Evolutionary conservation across 208 protist genomes (phyloP).

Genomic region (Balamuthia mandrillaris): DNA sequence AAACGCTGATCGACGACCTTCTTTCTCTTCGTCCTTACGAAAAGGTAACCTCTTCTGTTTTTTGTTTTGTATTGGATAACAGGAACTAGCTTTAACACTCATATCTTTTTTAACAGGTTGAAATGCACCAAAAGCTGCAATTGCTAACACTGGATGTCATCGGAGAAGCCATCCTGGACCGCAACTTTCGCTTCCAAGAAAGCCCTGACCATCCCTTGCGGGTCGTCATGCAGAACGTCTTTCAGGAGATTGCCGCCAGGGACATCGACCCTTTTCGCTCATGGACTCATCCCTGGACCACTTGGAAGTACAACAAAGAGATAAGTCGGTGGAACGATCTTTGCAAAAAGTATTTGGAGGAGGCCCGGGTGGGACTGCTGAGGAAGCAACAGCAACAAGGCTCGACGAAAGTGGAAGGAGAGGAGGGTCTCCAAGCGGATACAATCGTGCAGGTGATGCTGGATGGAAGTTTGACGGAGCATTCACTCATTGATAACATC

Average conservation of each 20-base stretch:
- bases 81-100: no score
- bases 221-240: not conserved
- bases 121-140: slow-evolving; percentile 9
- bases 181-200: not conserved
- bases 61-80: no score
- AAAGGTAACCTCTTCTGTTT: not conserved
- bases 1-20: not conserved
- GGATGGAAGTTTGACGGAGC: not conserved
- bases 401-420: not conserved
- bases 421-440: not conserved
- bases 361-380: not conserved
- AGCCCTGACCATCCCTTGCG: slow-evolving; percentile 3
- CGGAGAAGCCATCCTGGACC: not conserved
- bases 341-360: no score
- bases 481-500: slow-evolving; percentile 23
- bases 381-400: not conserved
- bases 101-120: no score
- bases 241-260: not conserved
- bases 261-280: slow-evolving; percentile 30
- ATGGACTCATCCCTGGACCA: no score
- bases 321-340: no score
- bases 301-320: no score
- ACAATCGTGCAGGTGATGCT: not conserved
- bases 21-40: not conserved
- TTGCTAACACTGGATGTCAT: slow-evolving; percentile 27